phyloP scores from a whole-genome alignment of 768 basidiomycete species.

The Phanerochaete sordida region DNA sequence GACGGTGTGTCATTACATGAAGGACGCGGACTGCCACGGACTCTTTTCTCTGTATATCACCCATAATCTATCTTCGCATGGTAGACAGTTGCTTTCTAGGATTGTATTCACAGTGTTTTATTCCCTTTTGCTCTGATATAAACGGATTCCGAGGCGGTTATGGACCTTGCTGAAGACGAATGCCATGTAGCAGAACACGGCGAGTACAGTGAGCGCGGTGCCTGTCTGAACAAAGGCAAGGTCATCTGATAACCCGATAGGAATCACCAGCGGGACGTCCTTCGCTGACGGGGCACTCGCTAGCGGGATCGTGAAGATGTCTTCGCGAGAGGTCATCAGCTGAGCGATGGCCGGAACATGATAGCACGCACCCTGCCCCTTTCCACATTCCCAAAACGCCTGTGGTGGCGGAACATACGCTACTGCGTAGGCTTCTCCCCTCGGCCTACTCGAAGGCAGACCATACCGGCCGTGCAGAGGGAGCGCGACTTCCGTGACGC shows the following conservation, averaged over 20 bases:
- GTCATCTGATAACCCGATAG: constrained; percentile 31
- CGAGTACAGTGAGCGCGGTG: constrained; percentile 29
- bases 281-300: not conserved
- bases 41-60: constrained; percentile 1
- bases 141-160: not conserved
- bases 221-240: constrained; percentile 32
- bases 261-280: constrained; percentile 24
- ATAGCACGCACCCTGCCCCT: constrained; percentile 18
- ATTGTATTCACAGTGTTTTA: constrained; percentile 6
- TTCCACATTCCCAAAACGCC: constrained; percentile 31
- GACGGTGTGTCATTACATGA: constrained; percentile 65
- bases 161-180: not conserved
- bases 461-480: constrained; percentile 46
- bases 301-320: constrained; percentile 1
- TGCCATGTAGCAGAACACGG: not conserved
- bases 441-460: constrained; percentile 1
- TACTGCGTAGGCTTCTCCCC: constrained; percentile 11
- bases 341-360: not conserved
- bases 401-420: constrained; percentile 25
- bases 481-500: constrained; percentile 26
- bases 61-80: constrained; percentile 2
- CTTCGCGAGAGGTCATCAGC: constrained; percentile 1
- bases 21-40: not conserved
- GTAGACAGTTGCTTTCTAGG: constrained; percentile 3
- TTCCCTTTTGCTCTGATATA: constrained; percentile 1